Conservation (phyloP, 2,329 filamentous ascomycete species). For the Chaetoscypha palmicola region DNA sequence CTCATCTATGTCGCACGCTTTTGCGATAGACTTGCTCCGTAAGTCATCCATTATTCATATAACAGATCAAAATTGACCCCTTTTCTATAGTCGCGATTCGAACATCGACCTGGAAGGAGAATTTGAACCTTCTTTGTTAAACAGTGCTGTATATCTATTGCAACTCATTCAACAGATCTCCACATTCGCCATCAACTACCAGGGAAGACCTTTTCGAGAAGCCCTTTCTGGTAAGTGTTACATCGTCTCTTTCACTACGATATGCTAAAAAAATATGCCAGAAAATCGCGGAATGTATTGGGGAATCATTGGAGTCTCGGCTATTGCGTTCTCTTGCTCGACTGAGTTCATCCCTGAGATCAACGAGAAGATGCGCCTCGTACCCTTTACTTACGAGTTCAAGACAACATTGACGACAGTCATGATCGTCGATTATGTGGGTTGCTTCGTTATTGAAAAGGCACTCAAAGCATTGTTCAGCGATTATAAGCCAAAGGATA, state of each 20-base stretch:
- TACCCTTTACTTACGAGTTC: constrained; percentile 84
- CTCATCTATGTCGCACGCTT: constrained; percentile 89
- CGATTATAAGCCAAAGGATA: constrained; percentile 89
- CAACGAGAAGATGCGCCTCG: constrained; percentile 86
- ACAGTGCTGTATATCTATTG: constrained; percentile 92
- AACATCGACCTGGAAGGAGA: constrained; percentile 89
- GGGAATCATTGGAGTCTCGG: constrained; percentile 84
- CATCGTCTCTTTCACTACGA: not conserved
- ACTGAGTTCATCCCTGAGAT: constrained; percentile 94
- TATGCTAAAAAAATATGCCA: constrained; percentile 8
- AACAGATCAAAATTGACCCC: constrained; percentile 20
- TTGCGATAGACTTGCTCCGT: constrained; percentile 81
- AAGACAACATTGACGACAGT: constrained; percentile 74
- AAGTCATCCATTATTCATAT: constrained; percentile 37
- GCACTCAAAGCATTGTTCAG: constrained; percentile 78
- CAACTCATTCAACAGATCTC: constrained; percentile 99
- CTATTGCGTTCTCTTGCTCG: constrained; percentile 86
- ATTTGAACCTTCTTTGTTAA: constrained; percentile 87
- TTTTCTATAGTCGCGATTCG: constrained; percentile 41
- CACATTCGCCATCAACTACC: constrained; percentile 99
- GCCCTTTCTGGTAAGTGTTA: constrained; percentile 57
- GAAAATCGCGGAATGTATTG: constrained; percentile 94
- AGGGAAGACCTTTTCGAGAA: constrained; percentile 95
- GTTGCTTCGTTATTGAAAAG: constrained; percentile 84
- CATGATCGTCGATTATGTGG: constrained; percentile 83